These are phyloP conservation scores for Polyrhizophydium stewartii DNA, from an alignment of 371 early-diverging fungal genomes.

Conservation along the genomic window DNA sequence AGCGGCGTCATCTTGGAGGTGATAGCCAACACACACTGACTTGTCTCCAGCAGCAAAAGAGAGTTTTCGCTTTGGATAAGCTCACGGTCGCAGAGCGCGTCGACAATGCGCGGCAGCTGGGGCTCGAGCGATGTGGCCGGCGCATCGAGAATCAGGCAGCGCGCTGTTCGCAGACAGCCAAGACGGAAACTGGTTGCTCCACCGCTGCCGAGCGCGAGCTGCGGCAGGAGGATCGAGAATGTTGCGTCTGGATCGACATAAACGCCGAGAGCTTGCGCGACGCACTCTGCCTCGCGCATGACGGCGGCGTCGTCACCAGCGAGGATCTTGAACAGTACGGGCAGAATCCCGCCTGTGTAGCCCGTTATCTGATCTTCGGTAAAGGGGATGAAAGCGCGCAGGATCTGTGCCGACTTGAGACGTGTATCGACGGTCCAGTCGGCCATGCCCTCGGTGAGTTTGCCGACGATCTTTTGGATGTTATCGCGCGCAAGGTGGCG, in stretches of 20 bases:
- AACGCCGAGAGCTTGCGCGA: constrained; percentile 25
- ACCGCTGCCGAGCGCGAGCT: constrained; percentile 22
- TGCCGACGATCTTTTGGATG: constrained; percentile 50
- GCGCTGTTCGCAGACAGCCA: constrained; percentile 30
- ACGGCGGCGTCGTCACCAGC: constrained; percentile 37
- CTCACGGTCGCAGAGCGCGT: constrained; percentile 25
- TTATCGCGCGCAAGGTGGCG: constrained; percentile 46
- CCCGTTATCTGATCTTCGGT: constrained; percentile 44
- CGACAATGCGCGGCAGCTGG: constrained; percentile 11
- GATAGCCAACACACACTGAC: constrained; percentile 22
- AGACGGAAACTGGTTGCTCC: constrained; percentile 23
- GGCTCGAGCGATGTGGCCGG: neutral
- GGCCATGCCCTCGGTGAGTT: constrained; percentile 43
- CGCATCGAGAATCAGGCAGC: constrained; percentile 23
- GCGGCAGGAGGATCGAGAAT: constrained; percentile 22
- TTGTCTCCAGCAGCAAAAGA: constrained; percentile 26
- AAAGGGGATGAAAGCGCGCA: constrained; percentile 28
- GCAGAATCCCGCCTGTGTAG: constrained; percentile 36
- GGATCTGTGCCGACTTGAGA: constrained; percentile 26
- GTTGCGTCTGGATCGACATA: constrained; percentile 36
- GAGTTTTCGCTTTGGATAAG: constrained; percentile 32
- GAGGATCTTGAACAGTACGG: constrained; percentile 32
- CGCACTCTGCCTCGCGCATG: constrained; percentile 12
- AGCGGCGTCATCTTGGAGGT: constrained; percentile 13
- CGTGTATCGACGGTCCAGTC: constrained; percentile 44